phyloP scores from a whole-genome alignment of 2,329 filamentous ascomycete genomes.

The Paracorniculantispora psalliotae region DNA sequence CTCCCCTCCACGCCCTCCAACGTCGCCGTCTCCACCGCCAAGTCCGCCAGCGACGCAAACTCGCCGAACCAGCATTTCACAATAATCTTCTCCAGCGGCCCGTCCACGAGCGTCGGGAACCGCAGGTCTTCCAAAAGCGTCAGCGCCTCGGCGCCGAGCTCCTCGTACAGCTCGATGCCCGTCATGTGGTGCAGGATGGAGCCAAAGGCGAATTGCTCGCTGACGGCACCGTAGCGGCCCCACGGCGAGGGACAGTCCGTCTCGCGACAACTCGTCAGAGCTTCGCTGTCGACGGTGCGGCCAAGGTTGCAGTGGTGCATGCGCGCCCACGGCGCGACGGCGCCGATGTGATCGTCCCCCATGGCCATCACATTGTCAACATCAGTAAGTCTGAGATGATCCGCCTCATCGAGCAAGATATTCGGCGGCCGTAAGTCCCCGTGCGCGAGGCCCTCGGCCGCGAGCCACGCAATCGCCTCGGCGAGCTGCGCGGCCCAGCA shows the following conservation, averaged over 20 bases:
- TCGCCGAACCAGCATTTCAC: neutral
- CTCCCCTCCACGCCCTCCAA: neutral
- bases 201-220: slow-evolving; percentile 9
- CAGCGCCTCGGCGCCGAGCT: neutral
- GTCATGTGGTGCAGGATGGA: slow-evolving; percentile 12
- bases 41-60: neutral
- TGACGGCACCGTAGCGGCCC: neutral
- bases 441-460: slow-evolving; percentile 10
- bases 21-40: neutral
- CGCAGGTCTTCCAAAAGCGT: neutral
- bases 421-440: slow-evolving; percentile 16
- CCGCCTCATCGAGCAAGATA: slow-evolving; percentile 8
- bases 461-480: slow-evolving; percentile 10
- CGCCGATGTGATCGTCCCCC: neutral
- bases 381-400: slow-evolving; percentile 15
- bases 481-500: slow-evolving; percentile 14
- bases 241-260: neutral
- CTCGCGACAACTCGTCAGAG: too few relatives aligned
- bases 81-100: neutral
- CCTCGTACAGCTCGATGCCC: slow-evolving; percentile 10
- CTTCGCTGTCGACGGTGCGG: too few relatives aligned
- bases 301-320: neutral
- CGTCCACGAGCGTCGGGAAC: neutral
- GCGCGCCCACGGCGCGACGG: slow-evolving; percentile 7
- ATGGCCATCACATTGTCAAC: slow-evolving; percentile 9